phyloP scores from a whole-genome alignment of 2,329 filamentous ascomycete genomes.

The Apiospora malaysiana region DNA sequence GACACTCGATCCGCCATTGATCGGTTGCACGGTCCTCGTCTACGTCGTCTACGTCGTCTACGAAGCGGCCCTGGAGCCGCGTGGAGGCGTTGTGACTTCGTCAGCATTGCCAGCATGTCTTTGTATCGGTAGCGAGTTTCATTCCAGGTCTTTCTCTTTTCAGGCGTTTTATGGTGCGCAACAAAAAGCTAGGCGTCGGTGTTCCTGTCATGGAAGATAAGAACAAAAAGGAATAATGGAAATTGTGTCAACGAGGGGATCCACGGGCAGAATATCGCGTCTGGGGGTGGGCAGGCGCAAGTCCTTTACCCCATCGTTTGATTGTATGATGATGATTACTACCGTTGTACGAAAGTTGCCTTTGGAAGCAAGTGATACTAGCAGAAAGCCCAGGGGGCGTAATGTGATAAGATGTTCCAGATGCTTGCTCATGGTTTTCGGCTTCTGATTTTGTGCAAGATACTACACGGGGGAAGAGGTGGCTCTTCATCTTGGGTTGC shows the following conservation, averaged over 20 bases:
- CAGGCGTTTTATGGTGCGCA: conserved; percentile 18
- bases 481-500: conserved; percentile 17
- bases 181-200: conserved; percentile 17
- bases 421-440: neutral
- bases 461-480: neutral
- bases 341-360: conserved; percentile 6
- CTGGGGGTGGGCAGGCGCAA: neutral
- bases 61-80: neutral
- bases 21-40: neutral
- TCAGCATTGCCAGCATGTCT: conserved; percentile 20
- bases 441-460: neutral
- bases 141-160: neutral
- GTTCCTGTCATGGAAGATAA: conserved; percentile 6
- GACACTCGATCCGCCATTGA: conserved; percentile 44
- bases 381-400: conserved; percentile 9
- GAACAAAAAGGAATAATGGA: conserved; percentile 14
- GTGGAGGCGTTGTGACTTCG: neutral
- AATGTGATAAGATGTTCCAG: neutral
- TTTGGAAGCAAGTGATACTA: conserved; percentile 16
- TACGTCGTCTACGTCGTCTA: neutral
- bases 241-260: neutral
- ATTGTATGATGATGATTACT: conserved; percentile 14
- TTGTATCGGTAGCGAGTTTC: conserved; percentile 22
- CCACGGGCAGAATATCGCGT: conserved; percentile 2
- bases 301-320: conserved; percentile 13